Percentiles rank a stretch among this genome's conserved stretches.
Evolutionary conservation across 495 filamentous ascomycete genomes (phyloP).

Genomic region (Durotheca rogersii): DNA sequence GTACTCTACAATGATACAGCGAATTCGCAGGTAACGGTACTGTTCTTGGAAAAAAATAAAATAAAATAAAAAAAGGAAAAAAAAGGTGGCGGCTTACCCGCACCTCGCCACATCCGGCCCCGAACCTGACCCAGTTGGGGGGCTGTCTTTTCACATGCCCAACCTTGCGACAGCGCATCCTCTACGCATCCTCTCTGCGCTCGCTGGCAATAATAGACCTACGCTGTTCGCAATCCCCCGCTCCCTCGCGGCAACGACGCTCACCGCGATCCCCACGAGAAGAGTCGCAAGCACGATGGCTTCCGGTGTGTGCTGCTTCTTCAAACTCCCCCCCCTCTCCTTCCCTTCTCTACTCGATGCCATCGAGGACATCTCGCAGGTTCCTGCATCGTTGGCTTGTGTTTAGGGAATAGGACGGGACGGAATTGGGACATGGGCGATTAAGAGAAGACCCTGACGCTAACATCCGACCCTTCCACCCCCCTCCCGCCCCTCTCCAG

Average conservation of each 20-base stretch:
- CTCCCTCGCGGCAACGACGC: slow-evolving; percentile 7
- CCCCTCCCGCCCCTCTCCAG: background rate
- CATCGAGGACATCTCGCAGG: too few relatives aligned
- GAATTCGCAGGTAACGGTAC: slow-evolving; percentile 19
- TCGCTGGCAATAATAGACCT: slow-evolving; percentile 6
- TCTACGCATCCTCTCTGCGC: slow-evolving; percentile 9
- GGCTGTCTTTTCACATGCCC: slow-evolving; percentile 20
- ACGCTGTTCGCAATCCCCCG: background rate
- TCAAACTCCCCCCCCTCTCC: background rate
- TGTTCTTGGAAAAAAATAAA: background rate
- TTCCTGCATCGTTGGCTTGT: too few relatives aligned
- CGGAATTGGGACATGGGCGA: background rate
- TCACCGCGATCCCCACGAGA: slow-evolving; percentile 2
- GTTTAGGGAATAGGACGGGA: too few relatives aligned
- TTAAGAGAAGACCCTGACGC: background rate
- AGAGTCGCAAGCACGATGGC: slow-evolving; percentile 43
- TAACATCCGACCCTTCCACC: slow-evolving; percentile 4
- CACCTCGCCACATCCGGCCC: background rate
- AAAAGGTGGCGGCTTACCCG: slow-evolving; percentile 8
- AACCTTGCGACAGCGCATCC: too few relatives aligned
- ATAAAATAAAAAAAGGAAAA: slow-evolving; percentile 11
- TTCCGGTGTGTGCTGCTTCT: slow-evolving; percentile 38
- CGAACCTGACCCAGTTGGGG: background rate
- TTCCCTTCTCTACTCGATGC: background rate
- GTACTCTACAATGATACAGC: too few relatives aligned